Evolutionary conservation across 768 basidiomycete species (phyloP).

Genomic region (Agaricus bisporus): DNA sequence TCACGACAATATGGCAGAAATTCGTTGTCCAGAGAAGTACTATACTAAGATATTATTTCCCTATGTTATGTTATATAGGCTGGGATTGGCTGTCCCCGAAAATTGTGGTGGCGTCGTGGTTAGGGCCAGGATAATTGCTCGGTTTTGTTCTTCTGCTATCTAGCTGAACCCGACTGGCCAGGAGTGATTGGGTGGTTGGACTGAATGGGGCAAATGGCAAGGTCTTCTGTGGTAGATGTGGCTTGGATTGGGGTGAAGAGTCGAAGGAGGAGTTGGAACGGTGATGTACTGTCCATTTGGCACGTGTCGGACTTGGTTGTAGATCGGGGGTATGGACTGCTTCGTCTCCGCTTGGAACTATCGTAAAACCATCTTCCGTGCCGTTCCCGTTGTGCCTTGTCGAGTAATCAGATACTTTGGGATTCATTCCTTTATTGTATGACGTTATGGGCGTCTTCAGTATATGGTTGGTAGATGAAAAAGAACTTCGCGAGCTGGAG

Average conservation of each 20-base stretch:
- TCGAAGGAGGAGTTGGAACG: neutral
- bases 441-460: neutral
- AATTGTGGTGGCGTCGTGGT: neutral
- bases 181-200: neutral
- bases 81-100: neutral
- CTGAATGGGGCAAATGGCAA: neutral
- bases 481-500: slow-evolving; percentile 3
- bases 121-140: neutral
- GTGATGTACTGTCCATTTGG: neutral
- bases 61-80: neutral
- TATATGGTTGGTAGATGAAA: neutral
- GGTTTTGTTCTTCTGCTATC: neutral
- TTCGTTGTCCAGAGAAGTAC: neutral
- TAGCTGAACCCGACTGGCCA: neutral
- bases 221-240: neutral
- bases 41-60: neutral
- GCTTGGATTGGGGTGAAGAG: neutral
- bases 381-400: neutral
- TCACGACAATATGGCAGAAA: neutral
- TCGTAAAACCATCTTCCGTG: slow-evolving; percentile 3
- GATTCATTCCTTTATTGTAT: neutral
- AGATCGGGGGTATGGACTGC: slow-evolving; percentile 7
- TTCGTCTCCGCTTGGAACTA: slow-evolving; percentile 6
- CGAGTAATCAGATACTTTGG: neutral
- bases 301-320: slow-evolving; percentile 6